phyloP scores from a whole-genome alignment of 805 yeast genomes.

The Blastobotrys americana region DNA sequence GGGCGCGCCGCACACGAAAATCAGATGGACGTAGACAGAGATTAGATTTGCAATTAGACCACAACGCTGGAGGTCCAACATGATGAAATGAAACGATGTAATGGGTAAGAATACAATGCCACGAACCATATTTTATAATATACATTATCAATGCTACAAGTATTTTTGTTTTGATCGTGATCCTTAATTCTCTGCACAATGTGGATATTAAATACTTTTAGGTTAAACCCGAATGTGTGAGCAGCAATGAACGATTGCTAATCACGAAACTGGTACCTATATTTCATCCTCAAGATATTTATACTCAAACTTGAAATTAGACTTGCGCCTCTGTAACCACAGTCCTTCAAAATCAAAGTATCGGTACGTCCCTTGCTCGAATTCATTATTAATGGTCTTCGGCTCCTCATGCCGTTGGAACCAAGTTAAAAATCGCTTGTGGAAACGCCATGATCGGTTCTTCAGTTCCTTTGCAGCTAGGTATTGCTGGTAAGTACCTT shows the following conservation, averaged over 20 bases:
- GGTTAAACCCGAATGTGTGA: no score
- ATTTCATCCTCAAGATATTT: conserved; percentile 38
- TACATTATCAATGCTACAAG: not conserved
- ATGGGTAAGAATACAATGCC: no score
- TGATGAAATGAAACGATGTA: no score
- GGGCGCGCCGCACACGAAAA: no score
- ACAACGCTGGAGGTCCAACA: no score
- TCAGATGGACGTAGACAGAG: no score
- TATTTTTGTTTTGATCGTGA: not conserved
- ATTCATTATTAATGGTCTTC: conserved; percentile 35
- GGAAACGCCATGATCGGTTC: conserved; percentile 76
- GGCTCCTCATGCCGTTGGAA: conserved; percentile 61
- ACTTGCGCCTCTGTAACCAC: conserved; percentile 57
- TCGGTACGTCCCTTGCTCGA: conserved; percentile 53
- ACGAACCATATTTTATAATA: no score
- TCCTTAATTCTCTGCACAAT: no score
- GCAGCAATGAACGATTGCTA: not conserved
- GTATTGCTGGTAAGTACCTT: conserved; percentile 63
- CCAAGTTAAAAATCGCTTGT: conserved; percentile 71
- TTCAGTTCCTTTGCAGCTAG: conserved; percentile 75
- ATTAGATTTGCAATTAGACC: no score
- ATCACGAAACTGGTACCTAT: conserved; percentile 7
- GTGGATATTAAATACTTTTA: no score
- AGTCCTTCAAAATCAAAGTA: conserved; percentile 77
- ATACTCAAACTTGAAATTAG: conserved; percentile 48